Percentiles rank a stretch among this genome's conserved stretches.
Conservation (phyloP, 257 asterid species). For the Salvia miltiorrhiza region DNA sequence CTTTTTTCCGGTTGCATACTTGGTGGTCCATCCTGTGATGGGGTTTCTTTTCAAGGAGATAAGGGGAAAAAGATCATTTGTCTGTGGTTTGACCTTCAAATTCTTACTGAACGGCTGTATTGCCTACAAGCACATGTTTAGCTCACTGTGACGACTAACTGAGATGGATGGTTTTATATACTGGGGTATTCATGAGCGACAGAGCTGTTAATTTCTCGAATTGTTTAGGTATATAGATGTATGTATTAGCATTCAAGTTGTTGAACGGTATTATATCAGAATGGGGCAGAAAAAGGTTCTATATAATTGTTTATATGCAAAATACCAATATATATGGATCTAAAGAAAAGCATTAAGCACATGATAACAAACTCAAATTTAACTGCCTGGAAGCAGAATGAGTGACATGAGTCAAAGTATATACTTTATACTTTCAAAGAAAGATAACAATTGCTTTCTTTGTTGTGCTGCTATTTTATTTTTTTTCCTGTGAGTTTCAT, state of each 20-base stretch:
- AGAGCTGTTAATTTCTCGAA: neutral
- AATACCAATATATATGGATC: neutral
- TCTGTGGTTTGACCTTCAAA: constrained; percentile 8
- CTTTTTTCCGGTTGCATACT: neutral
- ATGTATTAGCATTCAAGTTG: neutral
- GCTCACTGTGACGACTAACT: neutral
- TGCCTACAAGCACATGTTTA: constrained; percentile 2
- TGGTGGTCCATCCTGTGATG: neutral
- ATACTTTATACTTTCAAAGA: neutral
- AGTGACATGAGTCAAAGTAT: neutral
- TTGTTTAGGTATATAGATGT: neutral
- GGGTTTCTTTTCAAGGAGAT: neutral
- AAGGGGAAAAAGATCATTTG: neutral
- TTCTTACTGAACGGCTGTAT: neutral
- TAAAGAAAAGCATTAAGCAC: neutral
- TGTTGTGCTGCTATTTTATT: neutral
- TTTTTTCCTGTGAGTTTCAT: neutral
- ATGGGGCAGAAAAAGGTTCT: neutral
- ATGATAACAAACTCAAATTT: neutral
- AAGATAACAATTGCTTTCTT: neutral
- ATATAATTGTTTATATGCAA: neutral
- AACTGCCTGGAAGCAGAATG: constrained; percentile 10
- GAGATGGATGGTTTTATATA: neutral
- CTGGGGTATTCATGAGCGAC: neutral
- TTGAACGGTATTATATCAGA: neutral